phyloP scores from a whole-genome alignment of 2,329 filamentous ascomycete genomes.

The Penicillium palitans region DNA sequence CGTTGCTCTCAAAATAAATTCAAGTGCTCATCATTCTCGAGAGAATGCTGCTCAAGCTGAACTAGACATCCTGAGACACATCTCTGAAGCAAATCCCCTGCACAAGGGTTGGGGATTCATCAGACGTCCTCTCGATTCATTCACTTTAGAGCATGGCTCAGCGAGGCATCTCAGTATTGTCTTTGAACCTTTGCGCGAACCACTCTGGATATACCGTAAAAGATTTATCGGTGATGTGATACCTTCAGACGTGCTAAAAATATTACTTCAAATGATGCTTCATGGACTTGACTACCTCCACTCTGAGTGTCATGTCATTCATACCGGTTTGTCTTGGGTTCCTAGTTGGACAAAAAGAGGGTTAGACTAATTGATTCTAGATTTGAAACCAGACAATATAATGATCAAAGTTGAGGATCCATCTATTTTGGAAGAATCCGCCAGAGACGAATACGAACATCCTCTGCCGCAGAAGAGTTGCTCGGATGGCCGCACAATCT shows the following conservation, averaged over 20 bases:
- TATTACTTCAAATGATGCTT: slow-evolving; percentile 36
- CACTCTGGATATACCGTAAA: not conserved
- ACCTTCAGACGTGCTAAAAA: slow-evolving; percentile 31
- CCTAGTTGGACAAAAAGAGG: not conserved
- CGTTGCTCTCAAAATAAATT: not conserved
- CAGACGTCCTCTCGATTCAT: not conserved
- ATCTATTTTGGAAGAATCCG: slow-evolving; percentile 24
- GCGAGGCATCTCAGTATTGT: not conserved
- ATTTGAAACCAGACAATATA: slow-evolving; percentile 38
- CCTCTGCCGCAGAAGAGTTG: slow-evolving; percentile 34
- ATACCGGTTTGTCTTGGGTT: slow-evolving; percentile 38
- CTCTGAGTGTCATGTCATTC: slow-evolving; percentile 44
- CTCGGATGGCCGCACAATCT: slow-evolving; percentile 35
- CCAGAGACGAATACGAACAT: slow-evolving; percentile 29
- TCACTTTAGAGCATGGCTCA: not conserved
- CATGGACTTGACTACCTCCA: slow-evolving; percentile 47
- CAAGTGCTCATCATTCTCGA: not conserved
- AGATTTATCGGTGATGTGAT: not conserved
- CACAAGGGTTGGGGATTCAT: not conserved
- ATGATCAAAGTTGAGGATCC: slow-evolving; percentile 36
- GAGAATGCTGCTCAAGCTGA: not conserved
- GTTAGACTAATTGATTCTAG: slow-evolving; percentile 16
- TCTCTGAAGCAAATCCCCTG: not conserved
- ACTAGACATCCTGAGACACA: not conserved
- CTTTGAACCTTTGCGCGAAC: not conserved